Base-by-base conservation (phyloP, 768 basidiomycete species). In the Mycena haematopus region DNA sequence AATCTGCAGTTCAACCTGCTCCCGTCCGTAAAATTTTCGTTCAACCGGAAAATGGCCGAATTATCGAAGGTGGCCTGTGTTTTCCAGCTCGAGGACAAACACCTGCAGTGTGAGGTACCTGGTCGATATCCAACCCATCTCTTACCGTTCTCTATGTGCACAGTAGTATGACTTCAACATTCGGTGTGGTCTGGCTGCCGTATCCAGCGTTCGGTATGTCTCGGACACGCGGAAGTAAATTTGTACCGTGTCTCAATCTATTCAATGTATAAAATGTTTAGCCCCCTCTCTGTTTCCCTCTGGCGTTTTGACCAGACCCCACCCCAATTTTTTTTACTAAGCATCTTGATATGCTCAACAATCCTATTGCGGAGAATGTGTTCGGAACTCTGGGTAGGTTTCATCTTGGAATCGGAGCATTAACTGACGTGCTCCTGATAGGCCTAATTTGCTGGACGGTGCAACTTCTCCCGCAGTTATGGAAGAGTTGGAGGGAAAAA, bases 401-500 rank as follows among this genome's bases (percentile, higher is more conserved):
- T 3, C 21, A 13, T 24, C 21, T 0, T 22, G 15, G n/a, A 17
- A 22, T n/a, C 21, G 11, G 3, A 9, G 2, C 21, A 22, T 22
- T 35, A 11, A 22, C 14, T 7, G 21, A 15, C 33, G 3, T 6
- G 17, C 2, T 51, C 33, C n/a, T 22, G 19, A 42, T 56, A 88
- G 89, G 89, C 2, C 84, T 88, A 0, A 72, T 89, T 13, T 85
- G 83, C 62, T 90, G 89, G 90, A 84, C 84, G 5, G 77, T 80
- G 15, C 89, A 90, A 66, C 70, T 92, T 15, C 71, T 91, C 33
- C 91, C 90, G 7, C 90, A 92, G 66, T 79, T 91, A 24, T 84
- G 86, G 84, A 92, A 93, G 73, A 89, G 83, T 65, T 89, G 84
- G 77, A 79, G 84, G 36, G 77, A 78, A 21, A 89, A 92, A 69